Evolutionary conservation across 768 basidiomycete species (phyloP).

Genomic region (Rhizopogon vinicolor): DNA sequence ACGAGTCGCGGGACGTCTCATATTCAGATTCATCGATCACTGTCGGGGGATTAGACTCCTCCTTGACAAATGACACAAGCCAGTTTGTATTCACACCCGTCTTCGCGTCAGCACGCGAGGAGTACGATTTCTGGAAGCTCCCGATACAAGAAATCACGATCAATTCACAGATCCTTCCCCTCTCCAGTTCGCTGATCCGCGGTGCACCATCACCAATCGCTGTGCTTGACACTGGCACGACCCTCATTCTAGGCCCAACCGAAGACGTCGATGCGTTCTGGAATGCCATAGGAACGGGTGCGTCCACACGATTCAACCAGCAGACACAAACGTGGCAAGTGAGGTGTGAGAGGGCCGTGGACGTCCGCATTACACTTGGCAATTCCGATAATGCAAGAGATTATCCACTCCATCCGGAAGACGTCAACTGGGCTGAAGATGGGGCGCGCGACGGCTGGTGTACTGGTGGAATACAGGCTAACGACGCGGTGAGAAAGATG

Average conservation of each 20-base stretch:
- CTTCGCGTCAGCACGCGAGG: conserved; percentile 26
- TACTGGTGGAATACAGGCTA: conserved; percentile 51
- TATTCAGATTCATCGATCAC: conserved; percentile 41
- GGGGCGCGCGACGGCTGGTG: conserved; percentile 43
- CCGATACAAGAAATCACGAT: conserved; percentile 42
- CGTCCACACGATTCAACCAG: conserved; percentile 31
- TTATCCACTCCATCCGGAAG: conserved; percentile 46
- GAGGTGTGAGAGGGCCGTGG: conserved; percentile 43
- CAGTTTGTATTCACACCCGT: conserved; percentile 37
- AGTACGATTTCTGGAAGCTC: conserved; percentile 58
- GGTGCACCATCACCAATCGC: conserved; percentile 42
- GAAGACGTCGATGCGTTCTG: conserved; percentile 51
- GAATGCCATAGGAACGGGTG: conserved; percentile 38
- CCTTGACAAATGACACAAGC: conserved; percentile 24
- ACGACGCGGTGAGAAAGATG: conserved; percentile 35
- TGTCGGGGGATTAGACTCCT: conserved; percentile 44
- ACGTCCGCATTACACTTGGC: conserved; percentile 42
- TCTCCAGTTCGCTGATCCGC: conserved; percentile 42
- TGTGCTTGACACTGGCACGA: conserved; percentile 62
- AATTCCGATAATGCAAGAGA: conserved; percentile 26
- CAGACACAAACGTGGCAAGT: conserved; percentile 42
- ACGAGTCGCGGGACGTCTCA: conserved; percentile 11
- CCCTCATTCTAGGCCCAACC: conserved; percentile 49
- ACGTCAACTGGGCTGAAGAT: conserved; percentile 47
- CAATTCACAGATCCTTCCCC: conserved; percentile 33